Percentiles rank a stretch among this genome's conserved stretches.
phyloP scores from a whole-genome alignment of 1,284 basidiomycete species.

The Ganoderma leucocontextum region DNA sequence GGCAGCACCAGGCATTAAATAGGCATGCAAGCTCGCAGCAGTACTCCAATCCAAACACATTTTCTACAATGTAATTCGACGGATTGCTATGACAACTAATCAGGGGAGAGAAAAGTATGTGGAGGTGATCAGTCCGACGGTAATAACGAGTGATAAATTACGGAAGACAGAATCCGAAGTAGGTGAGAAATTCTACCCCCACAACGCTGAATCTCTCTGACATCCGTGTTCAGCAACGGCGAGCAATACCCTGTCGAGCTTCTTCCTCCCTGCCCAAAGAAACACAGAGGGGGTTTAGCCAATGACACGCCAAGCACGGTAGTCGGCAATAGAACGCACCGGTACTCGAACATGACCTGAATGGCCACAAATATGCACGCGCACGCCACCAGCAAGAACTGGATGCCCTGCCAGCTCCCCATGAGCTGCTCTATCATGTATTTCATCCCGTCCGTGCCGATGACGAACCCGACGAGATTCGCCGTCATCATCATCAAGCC shows the following conservation, averaged over 20 bases:
- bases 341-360: constrained; percentile 96
- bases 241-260: constrained; percentile 57
- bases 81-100: background rate
- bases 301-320: too few species aligned
- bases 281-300: background rate
- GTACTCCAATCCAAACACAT: background rate
- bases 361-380: constrained; percentile 82
- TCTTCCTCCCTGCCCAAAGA: constrained; percentile 45
- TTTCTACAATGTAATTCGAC: background rate
- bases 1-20: background rate
- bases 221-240: constrained; percentile 34
- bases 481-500: constrained; percentile 92
- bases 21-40: background rate
- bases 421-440: constrained; percentile 77
- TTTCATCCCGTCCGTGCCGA: constrained; percentile 85
- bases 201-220: background rate
- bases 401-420: constrained; percentile 70
- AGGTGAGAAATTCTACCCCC: background rate
- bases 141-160: background rate
- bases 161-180: background rate
- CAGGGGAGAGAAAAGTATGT: background rate
- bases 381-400: constrained; percentile 72
- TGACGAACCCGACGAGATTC: constrained; percentile 95
- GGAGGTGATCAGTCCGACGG: background rate
- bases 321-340: constrained; percentile 50